Evolutionary conservation across 2,329 filamentous ascomycete genomes (phyloP).

Genomic region (Chaetomium globosum): DNA sequence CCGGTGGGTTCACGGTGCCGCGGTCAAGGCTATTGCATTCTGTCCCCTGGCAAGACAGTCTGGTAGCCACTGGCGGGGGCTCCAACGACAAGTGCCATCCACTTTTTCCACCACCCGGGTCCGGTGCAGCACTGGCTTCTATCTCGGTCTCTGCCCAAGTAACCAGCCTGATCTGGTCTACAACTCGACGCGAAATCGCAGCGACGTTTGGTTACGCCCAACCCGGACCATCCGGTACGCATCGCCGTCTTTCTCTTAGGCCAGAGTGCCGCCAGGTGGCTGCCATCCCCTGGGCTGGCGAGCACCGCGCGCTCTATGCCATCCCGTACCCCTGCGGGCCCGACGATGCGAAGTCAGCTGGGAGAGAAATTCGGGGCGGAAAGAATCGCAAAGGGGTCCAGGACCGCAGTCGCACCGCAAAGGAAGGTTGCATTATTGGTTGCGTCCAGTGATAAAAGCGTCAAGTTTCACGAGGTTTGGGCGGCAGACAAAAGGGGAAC

Average conservation of each 20-base stretch:
- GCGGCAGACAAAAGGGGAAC: slow-evolving; percentile 61
- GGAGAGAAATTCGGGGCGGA: slow-evolving; percentile 28
- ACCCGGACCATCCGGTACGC: slow-evolving; percentile 83
- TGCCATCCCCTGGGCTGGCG: slow-evolving; percentile 79
- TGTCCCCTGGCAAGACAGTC: slow-evolving; percentile 87
- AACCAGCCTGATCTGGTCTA: slow-evolving; percentile 89
- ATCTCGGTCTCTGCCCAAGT: slow-evolving; percentile 94
- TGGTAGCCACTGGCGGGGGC: slow-evolving; percentile 88
- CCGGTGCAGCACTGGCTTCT: slow-evolving; percentile 80
- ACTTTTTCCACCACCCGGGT: slow-evolving; percentile 89
- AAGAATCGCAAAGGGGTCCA: slow-evolving; percentile 51
- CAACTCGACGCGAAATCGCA: slow-evolving; percentile 79
- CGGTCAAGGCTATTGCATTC: slow-evolving; percentile 95
- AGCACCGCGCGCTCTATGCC: slow-evolving; percentile 82
- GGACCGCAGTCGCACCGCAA: slow-evolving; percentile 53
- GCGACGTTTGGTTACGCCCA: slow-evolving; percentile 94
- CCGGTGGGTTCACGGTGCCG: slow-evolving; percentile 77
- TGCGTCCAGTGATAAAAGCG: slow-evolving; percentile 85
- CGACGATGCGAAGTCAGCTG: slow-evolving; percentile 38
- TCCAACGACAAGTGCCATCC: slow-evolving; percentile 91
- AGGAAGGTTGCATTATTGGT: slow-evolving; percentile 87
- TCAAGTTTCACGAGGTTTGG: slow-evolving; percentile 98
- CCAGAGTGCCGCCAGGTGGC: slow-evolving; percentile 85
- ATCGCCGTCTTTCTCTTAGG: slow-evolving; percentile 95
- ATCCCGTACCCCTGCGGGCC: slow-evolving; percentile 71